Percentiles rank a stretch among this genome's conserved stretches.
Evolutionary conservation across 2,329 filamentous ascomycete genomes (phyloP).

Genomic region (Fusarium piperis): DNA sequence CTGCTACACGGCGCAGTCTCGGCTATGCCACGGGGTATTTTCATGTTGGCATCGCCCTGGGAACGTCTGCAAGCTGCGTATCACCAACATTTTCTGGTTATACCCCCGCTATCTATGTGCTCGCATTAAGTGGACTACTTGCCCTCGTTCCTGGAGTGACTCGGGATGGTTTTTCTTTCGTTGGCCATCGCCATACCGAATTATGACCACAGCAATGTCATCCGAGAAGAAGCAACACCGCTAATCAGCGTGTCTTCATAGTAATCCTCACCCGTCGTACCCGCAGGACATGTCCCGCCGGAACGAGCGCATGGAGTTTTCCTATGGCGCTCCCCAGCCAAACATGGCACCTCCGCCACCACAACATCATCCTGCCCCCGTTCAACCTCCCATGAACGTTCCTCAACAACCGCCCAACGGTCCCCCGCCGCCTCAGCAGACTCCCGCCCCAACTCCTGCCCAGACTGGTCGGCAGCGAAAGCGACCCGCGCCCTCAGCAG

Average conservation of each 20-base stretch:
- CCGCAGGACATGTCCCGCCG: slow-evolving; percentile 61
- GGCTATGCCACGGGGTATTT: slow-evolving; percentile 32
- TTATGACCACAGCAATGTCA: slow-evolving; percentile 40
- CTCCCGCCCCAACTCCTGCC: slow-evolving; percentile 52
- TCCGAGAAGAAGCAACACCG: slow-evolving; percentile 38
- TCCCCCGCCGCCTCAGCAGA: slow-evolving; percentile 47
- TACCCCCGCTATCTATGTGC: slow-evolving; percentile 30
- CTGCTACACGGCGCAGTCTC: slow-evolving; percentile 28
- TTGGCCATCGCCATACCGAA: slow-evolving; percentile 32
- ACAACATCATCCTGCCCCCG: slow-evolving; percentile 51
- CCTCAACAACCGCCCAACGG: slow-evolving; percentile 51
- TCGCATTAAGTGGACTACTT: slow-evolving; percentile 22
- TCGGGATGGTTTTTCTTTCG: neutral
- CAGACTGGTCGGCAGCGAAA: slow-evolving; percentile 53
- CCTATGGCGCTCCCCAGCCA: slow-evolving; percentile 52
- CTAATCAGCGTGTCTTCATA: slow-evolving; percentile 45
- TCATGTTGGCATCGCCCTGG: slow-evolving; percentile 9
- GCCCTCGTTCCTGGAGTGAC: slow-evolving; percentile 14
- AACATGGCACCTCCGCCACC: slow-evolving; percentile 50
- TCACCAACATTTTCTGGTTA: slow-evolving; percentile 24
- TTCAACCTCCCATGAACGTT: slow-evolving; percentile 53
- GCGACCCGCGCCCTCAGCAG: slow-evolving; percentile 52
- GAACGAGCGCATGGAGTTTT: slow-evolving; percentile 56
- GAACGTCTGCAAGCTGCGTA: slow-evolving; percentile 1
- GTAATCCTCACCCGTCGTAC: slow-evolving; percentile 56